Evolutionary conservation across 345 rosid genomes (phyloP).

Genomic region (Salix koriyanagi): DNA sequence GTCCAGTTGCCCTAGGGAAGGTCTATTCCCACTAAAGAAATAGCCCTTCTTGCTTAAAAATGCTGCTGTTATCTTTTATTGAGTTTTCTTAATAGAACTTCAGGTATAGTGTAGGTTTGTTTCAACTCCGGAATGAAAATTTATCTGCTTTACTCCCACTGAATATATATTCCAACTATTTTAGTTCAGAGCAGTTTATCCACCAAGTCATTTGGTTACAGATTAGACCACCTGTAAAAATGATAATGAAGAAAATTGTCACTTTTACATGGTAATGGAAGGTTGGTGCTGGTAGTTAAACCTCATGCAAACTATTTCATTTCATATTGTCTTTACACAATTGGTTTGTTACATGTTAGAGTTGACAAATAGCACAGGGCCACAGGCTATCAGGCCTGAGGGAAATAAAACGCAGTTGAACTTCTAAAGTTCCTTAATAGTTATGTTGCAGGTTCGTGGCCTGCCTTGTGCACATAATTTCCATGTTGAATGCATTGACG

Average conservation of each 20-base stretch:
- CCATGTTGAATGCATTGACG: slow-evolving; percentile 91
- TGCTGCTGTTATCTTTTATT: background rate
- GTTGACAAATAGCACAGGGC: background rate
- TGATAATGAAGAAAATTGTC: background rate
- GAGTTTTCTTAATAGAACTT: background rate
- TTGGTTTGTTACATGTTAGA: background rate
- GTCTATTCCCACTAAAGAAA: background rate
- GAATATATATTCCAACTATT: background rate
- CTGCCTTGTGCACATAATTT: slow-evolving; percentile 98
- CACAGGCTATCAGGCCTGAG: background rate
- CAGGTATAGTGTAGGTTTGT: background rate
- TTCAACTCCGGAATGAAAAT: background rate
- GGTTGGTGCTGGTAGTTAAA: background rate
- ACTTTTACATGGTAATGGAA: background rate
- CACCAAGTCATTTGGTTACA: background rate
- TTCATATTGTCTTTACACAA: background rate
- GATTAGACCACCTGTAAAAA: background rate
- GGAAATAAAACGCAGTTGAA: background rate
- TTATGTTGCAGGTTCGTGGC: slow-evolving; percentile 78
- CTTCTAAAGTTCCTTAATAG: slow-evolving; percentile 12
- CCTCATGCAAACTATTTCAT: background rate
- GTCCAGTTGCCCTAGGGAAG: background rate
- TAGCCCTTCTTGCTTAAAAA: background rate
- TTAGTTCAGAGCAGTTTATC: background rate
- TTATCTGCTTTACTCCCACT: background rate